A percentile compares a stretch with the other conserved stretches of the same genome.
These are phyloP conservation scores for Calonectria hongkongensis DNA, from an alignment of 2,329 filamentous ascomycete species.

Conservation along the genomic window DNA sequence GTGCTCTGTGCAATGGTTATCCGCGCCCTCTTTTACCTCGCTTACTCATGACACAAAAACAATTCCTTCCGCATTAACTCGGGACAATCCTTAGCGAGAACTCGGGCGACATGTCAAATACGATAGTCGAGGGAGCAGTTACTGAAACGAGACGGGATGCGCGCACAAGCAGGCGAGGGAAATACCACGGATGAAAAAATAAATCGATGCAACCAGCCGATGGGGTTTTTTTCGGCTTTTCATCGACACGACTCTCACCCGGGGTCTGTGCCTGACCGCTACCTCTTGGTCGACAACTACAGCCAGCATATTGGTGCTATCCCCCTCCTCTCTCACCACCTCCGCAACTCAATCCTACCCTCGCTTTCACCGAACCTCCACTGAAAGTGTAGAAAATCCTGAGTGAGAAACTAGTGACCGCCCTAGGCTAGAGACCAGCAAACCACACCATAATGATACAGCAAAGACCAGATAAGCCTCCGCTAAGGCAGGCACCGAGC, in stretches of 20 bases:
- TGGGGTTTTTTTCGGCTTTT: constrained; percentile 39
- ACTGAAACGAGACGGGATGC: constrained; percentile 46
- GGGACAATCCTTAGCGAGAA: constrained; percentile 42
- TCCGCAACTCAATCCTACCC: constrained; percentile 28
- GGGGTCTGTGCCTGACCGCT: constrained; percentile 29
- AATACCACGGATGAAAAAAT: constrained; percentile 32
- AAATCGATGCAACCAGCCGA: constrained; percentile 35
- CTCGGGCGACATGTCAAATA: constrained; percentile 50
- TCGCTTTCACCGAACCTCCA: constrained; percentile 5
- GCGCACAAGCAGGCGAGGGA: constrained; percentile 45
- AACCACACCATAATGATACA: constrained; percentile 36
- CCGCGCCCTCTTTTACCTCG: constrained; percentile 16
- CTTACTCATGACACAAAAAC: constrained; percentile 39
- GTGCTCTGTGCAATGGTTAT: neutral
- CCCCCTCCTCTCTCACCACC: constrained; percentile 1
- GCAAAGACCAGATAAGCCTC: constrained; percentile 46
- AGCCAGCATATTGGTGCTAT: constrained; percentile 19
- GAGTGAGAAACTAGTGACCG: constrained; percentile 32
- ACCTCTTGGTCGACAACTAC: constrained; percentile 17
- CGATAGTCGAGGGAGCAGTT: constrained; percentile 36
- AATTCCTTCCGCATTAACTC: constrained; percentile 42
- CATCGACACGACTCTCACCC: constrained; percentile 22
- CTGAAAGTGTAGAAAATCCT: constrained; percentile 15
- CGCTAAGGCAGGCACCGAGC: constrained; percentile 51
- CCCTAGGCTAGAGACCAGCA: constrained; percentile 23